Evolutionary conservation across 2,329 filamentous ascomycete species (phyloP).

Genomic region (Epicoccum sorghinum): DNA sequence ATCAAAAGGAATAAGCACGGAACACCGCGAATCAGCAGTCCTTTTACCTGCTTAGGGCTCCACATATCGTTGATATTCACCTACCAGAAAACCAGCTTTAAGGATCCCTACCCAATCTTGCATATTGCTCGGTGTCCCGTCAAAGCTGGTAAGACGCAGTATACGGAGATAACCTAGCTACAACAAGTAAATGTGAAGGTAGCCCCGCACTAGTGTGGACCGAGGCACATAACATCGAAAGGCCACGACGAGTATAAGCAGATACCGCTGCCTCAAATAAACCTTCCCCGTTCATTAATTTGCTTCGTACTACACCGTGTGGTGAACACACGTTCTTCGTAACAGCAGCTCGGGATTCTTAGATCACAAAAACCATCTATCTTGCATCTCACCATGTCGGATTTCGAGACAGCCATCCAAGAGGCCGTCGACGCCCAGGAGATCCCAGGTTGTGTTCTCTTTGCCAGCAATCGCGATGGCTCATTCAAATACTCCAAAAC

Average conservation of each 20-base stretch:
- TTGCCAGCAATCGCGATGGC: conserved; percentile 31
- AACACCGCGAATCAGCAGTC: too few relatives aligned
- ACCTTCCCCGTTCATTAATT: not conserved
- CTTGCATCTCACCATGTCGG: not conserved
- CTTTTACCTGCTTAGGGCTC: too few relatives aligned
- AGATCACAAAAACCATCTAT: too few relatives aligned
- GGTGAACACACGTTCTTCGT: too few relatives aligned
- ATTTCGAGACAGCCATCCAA: conserved; percentile 30
- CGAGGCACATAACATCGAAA: not conserved
- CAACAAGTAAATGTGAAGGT: not conserved
- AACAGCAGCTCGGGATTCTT: too few relatives aligned
- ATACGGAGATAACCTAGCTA: not conserved
- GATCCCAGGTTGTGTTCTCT: conserved; percentile 30
- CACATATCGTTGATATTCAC: too few relatives aligned
- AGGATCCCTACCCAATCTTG: too few relatives aligned
- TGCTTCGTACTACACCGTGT: not conserved
- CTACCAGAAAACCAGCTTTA: too few relatives aligned
- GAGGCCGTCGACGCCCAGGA: conserved; percentile 25
- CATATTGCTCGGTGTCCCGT: too few relatives aligned
- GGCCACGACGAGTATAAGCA: not conserved
- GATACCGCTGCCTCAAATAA: not conserved
- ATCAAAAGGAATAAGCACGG: too few relatives aligned
- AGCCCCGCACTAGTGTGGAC: conserved; percentile 9
- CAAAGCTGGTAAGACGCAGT: too few relatives aligned
- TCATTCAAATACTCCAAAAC: conserved; percentile 43